A percentile compares a stretch with the other conserved stretches of the same genome.
phyloP scores from a whole-genome alignment of 768 basidiomycete genomes.

The Podaxis sp. region DNA sequence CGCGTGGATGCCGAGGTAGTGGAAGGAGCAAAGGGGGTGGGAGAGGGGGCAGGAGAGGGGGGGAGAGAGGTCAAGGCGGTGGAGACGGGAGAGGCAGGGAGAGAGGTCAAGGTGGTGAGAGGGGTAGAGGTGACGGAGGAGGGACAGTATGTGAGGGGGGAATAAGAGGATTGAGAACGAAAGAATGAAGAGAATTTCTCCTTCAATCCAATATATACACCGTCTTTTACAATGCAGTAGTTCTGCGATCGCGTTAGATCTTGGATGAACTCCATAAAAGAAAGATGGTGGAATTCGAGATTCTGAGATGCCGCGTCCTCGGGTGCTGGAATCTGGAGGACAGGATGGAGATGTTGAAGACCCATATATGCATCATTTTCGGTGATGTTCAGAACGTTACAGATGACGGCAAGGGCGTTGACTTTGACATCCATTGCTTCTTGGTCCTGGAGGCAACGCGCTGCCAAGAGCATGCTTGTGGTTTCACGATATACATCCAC shows the following conservation, averaged over 20 bases:
- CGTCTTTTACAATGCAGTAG: not conserved
- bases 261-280: not conserved
- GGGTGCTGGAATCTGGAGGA: not conserved
- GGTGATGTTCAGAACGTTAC: not conserved
- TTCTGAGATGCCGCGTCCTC: not conserved
- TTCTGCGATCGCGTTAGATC: not conserved
- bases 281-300: not conserved
- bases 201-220: not conserved
- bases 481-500: not conserved
- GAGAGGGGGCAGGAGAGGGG: too few relatives aligned
- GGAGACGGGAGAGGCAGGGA: too few relatives aligned
- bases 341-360: not conserved
- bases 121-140: too few relatives aligned
- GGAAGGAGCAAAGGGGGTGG: too few relatives aligned
- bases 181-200: too few relatives aligned
- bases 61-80: too few relatives aligned
- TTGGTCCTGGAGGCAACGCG: not conserved
- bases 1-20: too few relatives aligned
- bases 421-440: not conserved
- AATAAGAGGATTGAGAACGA: too few relatives aligned
- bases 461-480: not conserved
- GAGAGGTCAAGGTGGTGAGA: too few relatives aligned
- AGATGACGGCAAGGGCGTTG: not conserved
- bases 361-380: not conserved
- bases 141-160: too few relatives aligned